phyloP scores from a whole-genome alignment of 2,329 filamentous ascomycete species.

The Fusarium aywerte region DNA sequence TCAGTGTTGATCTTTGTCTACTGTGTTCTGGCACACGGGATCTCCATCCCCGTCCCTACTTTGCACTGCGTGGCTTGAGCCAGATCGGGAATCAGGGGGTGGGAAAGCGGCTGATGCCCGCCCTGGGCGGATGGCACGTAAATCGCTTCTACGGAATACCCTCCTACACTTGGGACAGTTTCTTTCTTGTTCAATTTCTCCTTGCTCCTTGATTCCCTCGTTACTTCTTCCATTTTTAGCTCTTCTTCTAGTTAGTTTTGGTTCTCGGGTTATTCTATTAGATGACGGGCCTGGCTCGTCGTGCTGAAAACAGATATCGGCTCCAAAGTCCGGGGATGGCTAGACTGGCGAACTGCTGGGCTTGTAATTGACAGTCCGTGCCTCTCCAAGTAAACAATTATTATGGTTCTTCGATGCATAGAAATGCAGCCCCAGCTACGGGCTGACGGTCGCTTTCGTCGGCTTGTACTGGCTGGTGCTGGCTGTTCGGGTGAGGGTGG shows the following conservation, averaged over 20 bases:
- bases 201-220: neutral
- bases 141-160: slow-evolving; percentile 36
- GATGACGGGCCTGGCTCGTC: slow-evolving; percentile 6
- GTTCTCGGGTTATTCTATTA: slow-evolving; percentile 22
- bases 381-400: slow-evolving; percentile 5
- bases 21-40: slow-evolving; percentile 40
- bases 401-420: slow-evolving; percentile 12
- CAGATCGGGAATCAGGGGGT: slow-evolving; percentile 45
- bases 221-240: slow-evolving; percentile 15
- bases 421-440: slow-evolving; percentile 11
- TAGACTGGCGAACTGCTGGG: slow-evolving; percentile 32
- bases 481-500: slow-evolving; percentile 35
- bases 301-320: slow-evolving; percentile 7
- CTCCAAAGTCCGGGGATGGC: slow-evolving; percentile 25
- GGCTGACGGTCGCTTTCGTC: slow-evolving; percentile 35
- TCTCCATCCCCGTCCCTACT: slow-evolving; percentile 44
- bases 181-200: slow-evolving; percentile 5
- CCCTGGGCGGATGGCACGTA: slow-evolving; percentile 37
- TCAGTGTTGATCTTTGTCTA: slow-evolving; percentile 35
- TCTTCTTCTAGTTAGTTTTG: slow-evolving; percentile 17
- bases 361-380: slow-evolving; percentile 1
- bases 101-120: slow-evolving; percentile 32
- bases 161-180: slow-evolving; percentile 22
- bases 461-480: slow-evolving; percentile 29
- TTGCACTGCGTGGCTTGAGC: slow-evolving; percentile 41